A percentile compares a stretch with the other conserved stretches of the same genome.
Evolutionary conservation across 768 basidiomycete species (phyloP).

Genomic region (Coprinopsis sp.): DNA sequence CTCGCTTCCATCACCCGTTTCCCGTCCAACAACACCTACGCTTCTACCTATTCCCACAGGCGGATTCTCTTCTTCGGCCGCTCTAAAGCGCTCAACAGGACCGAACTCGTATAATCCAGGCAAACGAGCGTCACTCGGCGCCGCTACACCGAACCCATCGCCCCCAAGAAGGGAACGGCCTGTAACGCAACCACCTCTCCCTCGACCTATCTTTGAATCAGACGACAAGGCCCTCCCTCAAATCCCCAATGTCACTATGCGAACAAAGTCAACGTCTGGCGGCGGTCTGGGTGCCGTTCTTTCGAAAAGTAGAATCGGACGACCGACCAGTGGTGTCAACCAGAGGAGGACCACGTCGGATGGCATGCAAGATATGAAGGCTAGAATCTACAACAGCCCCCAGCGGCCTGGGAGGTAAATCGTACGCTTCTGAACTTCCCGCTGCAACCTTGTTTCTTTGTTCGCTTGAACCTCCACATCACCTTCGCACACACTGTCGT

Average conservation of each 20-base stretch:
- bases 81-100: constrained; percentile 58
- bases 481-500: too few relatives aligned
- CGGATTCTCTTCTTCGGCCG: constrained; percentile 39
- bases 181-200: constrained; percentile 29
- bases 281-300: constrained; percentile 27
- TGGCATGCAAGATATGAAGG: too few relatives aligned
- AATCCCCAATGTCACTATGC: constrained; percentile 47
- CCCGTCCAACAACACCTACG: constrained; percentile 73
- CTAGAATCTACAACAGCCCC: too few relatives aligned
- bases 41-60: constrained; percentile 67
- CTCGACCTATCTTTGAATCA: constrained; percentile 25
- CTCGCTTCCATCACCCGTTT: constrained; percentile 61
- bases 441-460: too few relatives aligned
- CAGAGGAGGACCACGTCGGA: too few relatives aligned
- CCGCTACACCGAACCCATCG: constrained; percentile 33
- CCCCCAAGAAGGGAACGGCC: constrained; percentile 30
- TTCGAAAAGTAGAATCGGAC: constrained; percentile 47
- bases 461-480: too few relatives aligned
- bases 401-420: too few relatives aligned
- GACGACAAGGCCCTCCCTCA: constrained; percentile 38
- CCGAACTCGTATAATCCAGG: constrained; percentile 38
- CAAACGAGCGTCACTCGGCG: constrained; percentile 64
- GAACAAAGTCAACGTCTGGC: constrained; percentile 37
- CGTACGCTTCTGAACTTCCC: too few relatives aligned
- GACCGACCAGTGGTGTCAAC: constrained; percentile 31